Evolutionary conservation across 441 rosid species (phyloP).

Genomic region (Metrosideros polymorpha): DNA sequence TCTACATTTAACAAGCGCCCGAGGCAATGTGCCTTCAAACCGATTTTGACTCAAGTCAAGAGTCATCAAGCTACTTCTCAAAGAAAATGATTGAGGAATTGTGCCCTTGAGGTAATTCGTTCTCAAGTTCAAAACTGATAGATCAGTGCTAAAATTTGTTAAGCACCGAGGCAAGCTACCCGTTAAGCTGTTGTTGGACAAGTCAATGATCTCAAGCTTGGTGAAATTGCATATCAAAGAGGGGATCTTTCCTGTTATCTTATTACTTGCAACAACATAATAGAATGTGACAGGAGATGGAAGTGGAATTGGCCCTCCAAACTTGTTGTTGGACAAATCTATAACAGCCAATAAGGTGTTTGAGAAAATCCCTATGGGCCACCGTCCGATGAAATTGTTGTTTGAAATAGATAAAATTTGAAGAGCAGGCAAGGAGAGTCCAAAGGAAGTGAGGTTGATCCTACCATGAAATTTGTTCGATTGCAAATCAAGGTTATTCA

Average conservation of each 20-base stretch:
- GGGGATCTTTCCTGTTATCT: background rate
- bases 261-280: background rate
- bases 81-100: background rate
- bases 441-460: background rate
- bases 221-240: background rate
- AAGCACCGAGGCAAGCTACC: background rate
- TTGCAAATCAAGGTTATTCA: rapidly evolving
- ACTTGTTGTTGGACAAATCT: background rate
- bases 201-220: background rate
- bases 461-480: background rate
- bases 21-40: background rate
- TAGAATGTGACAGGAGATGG: background rate
- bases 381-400: background rate
- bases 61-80: background rate
- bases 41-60: background rate
- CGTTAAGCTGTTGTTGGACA: background rate
- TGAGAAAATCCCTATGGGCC: background rate
- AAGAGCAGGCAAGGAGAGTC: background rate
- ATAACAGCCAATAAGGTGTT: background rate
- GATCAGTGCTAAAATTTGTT: background rate
- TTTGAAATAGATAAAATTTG: rapidly evolving
- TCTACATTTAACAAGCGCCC: background rate
- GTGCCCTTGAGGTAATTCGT: background rate
- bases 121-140: too few species aligned
- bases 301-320: background rate